Percentiles rank a stretch among this genome's conserved stretches.
Conservation (phyloP, 768 basidiomycete species). For the Auricularia cornea region DNA sequence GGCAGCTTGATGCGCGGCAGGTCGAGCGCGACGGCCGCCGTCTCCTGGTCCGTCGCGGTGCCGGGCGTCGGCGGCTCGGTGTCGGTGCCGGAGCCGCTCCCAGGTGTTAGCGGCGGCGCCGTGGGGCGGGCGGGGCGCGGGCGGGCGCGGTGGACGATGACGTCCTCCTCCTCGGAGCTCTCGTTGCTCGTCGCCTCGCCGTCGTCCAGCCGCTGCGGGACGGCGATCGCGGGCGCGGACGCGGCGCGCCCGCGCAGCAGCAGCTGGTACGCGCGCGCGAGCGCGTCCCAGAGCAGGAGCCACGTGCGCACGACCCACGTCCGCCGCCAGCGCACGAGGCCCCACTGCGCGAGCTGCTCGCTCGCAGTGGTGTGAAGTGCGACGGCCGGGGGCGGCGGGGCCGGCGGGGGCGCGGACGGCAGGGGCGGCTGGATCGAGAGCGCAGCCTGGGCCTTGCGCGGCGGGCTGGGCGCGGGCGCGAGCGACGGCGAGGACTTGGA, state of each 20-base stretch:
- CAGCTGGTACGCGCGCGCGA: slow-evolving; percentile 45
- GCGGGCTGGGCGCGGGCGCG: neutral
- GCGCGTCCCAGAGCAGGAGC: slow-evolving; percentile 57
- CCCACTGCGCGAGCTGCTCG: neutral
- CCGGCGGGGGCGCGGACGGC: neutral
- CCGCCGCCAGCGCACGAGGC: slow-evolving; percentile 24
- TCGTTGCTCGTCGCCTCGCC: neutral
- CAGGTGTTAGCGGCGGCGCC: neutral
- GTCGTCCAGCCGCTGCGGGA: neutral
- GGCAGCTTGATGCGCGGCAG: neutral
- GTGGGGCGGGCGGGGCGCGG: neutral
- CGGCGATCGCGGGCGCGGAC: neutral
- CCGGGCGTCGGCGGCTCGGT: slow-evolving; percentile 19
- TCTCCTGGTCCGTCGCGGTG: slow-evolving; percentile 14
- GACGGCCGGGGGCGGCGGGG: neutral
- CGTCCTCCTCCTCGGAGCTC: neutral
- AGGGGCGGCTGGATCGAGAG: neutral
- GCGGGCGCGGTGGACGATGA: neutral
- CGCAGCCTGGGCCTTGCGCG: neutral
- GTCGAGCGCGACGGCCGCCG: neutral
- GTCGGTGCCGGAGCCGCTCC: slow-evolving; percentile 1
- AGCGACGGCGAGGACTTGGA: slow-evolving; percentile 2
- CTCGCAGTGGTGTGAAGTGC: neutral
- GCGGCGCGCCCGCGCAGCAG: neutral
- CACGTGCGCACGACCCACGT: slow-evolving; percentile 67